Base-by-base conservation (phyloP, 2,329 filamentous ascomycete genomes). In the Fusarium sarcochroum region DNA sequence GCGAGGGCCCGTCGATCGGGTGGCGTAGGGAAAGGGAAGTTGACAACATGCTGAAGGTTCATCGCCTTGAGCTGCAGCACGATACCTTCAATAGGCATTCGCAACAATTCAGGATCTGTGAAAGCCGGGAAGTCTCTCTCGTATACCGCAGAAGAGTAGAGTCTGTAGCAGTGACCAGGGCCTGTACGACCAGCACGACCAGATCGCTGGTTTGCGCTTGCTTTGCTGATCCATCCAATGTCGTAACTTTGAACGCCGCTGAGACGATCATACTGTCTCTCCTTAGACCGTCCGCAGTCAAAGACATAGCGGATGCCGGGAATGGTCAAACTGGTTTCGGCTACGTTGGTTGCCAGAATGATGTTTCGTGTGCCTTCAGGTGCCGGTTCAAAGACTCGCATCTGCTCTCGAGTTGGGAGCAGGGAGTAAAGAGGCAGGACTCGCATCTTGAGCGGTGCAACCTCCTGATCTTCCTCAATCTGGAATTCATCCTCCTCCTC, bases 241-340 rank as follows among this genome's bases (percentile, higher is more conserved):
- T 97, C 92, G 76, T 97, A 99, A 75, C 92, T 97, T 77, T 99
- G 96, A 1, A 99, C 95, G 5, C 95, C 95, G 10, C 92, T 98
- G 13, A 88, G 82, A n/a, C 89, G 86, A 76, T 98, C 93, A 74
- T 96, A 98, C 59, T 91, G 92, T 66, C 95, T 91, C 78, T 98
- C 94, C 79, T 99, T 99, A 35, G 93, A 91, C 49, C 97, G 87
- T 34, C 96, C 96, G 69, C 93, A 94, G 78, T 98, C 95, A 66
- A 99, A 98, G 10, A 99, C 96, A 76, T 98, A 99, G 63, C 93
- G 89, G 64, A 97, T 94, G 3, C 94, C 94, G 0, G 96, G 95
- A 58, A 99, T 99, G 1, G 96, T 99, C 76, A 99, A 86, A 87
- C 93, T 97, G 0, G 96, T 99, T 80, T 99, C 96, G 0, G 96